A percentile compares a stretch with the other conserved stretches of the same genome.
Evolutionary conservation across 2,329 filamentous ascomycete genomes (phyloP).

Genomic region (Fusarium pseudonygamai): DNA sequence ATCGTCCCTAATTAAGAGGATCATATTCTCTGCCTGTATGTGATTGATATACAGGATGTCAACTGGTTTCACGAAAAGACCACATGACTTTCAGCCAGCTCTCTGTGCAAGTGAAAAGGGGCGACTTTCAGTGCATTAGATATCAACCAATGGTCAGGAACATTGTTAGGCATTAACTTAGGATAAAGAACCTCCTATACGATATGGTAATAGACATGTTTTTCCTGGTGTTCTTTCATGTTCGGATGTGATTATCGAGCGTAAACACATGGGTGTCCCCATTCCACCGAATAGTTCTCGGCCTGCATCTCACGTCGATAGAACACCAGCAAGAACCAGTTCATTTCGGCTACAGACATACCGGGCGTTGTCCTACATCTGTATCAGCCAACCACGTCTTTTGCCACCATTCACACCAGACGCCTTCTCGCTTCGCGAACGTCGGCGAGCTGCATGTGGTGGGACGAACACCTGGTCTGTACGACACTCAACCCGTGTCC

Average conservation of each 20-base stretch:
- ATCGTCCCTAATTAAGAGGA: not conserved
- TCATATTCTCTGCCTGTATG: not conserved
- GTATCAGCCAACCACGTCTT: slow-evolving; percentile 11
- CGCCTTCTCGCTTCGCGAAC: slow-evolving; percentile 37
- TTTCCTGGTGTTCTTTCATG: not conserved
- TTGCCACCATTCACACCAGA: slow-evolving; percentile 6
- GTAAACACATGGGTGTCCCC: not conserved
- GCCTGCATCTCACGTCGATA: not conserved
- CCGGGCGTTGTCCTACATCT: slow-evolving; percentile 7
- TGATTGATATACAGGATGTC: not conserved
- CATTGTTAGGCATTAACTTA: too few relatives aligned
- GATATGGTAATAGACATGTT: not conserved
- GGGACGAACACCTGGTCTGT: slow-evolving; percentile 29
- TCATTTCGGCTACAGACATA: slow-evolving; percentile 29
- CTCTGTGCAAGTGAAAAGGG: not conserved
- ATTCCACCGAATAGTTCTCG: not conserved
- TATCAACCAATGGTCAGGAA: not conserved
- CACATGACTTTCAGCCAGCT: not conserved
- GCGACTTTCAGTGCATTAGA: not conserved
- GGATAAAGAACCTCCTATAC: not conserved
- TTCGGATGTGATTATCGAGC: not conserved
- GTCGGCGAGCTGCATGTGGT: slow-evolving; percentile 30
- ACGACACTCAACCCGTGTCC: slow-evolving; percentile 5
- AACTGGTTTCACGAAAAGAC: not conserved
- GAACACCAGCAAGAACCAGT: not conserved